Evolutionary conservation across 176 grass and related monocot species (phyloP), one percentile per base, ranked within the genome.

Genomic region (Cymbopogon citratus): DNA sequence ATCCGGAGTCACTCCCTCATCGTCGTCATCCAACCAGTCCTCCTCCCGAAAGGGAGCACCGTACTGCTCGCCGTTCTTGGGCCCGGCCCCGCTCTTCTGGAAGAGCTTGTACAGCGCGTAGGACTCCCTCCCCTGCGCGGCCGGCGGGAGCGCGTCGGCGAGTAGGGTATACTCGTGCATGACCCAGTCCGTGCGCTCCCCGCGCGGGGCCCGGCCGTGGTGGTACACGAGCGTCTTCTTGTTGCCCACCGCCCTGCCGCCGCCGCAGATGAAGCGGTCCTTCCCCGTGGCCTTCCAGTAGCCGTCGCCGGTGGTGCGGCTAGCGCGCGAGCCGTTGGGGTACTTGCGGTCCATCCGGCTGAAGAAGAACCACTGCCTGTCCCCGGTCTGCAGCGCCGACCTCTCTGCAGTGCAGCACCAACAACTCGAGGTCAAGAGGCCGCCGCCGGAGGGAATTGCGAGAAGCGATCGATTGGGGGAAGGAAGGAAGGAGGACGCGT

Each of bases 31-130:
- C 27, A 85, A 72, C 95, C 95, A 98, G 36, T 98, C 92, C 87
- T 98, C 95, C 84, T 98, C 95, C 35, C 80, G 80, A 69, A 95
- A 98, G 34, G 87, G 90, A 15, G 95, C 95, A 56, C 95, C 95
- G 84, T 98, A 98, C 81, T 98, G 92, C 77, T 98, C 95, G 56
- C 95, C 95, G 67, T 98, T 95, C 81, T 98, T 95, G 16, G 95
- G 95, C 40, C 95, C 95, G 14, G 41, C 74, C 12, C 95, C 95
- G 35, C 95, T 95, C 90, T 98, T 98, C 81, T 90, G 90, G 85
- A 98, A 98, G 40, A 98, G 49, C 84, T 98, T 98, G 79, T 98
- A 98, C 33, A 98, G 92, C 29, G 92, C 95, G 84, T 73, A 98
- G 52, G 77, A 69, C 84, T 98, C 87, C 66, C 66, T 82, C 36